Base-by-base conservation (phyloP, 768 basidiomycete species). In the Russula earlei region DNA sequence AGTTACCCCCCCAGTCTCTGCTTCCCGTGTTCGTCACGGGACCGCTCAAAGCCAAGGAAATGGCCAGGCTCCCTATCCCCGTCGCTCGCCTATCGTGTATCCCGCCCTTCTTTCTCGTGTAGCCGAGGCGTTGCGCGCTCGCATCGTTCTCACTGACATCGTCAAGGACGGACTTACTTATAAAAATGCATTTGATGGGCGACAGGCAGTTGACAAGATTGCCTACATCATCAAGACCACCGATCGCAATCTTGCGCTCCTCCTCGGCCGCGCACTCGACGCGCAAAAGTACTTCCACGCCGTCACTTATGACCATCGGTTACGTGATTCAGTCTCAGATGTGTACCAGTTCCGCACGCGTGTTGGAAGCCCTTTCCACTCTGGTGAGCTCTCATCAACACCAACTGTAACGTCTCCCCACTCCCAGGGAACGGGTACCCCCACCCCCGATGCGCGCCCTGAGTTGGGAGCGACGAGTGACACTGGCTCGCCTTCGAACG, bases 261-360 rank as follows among this genome's bases (percentile, higher is more conserved):
- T 99, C 2, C 79, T 98, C n/a, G 96, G 96, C 5, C 81, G 96
- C 40, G 93, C 96, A 3, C 75, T 99, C 51, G 96, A 98, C 66
- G 87, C 94, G 9, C 96, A 98, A 69, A 98, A 98, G 72, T 98
- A 92, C 72, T 98, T 99, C 68, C 96, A 99, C 66, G 96, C 98
- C 66, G 96, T 99, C 62, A 97, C 96, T 9, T 99, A 98, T 67
- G 95, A 97, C 66, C 96, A 99, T 68, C 85, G 95, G 14, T 68
- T 99, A 55, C 76, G 96, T 49, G 96, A 98, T 70, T 91, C 83
- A 64, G 74, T 83, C 0, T 77, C 78, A 59, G 96, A 99, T 70
- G 71, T 99, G 29, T 99, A 97, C 70, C 93, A 95, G 67, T 98
- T 99, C 70, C 77, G 83, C 61, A 85, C 89, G 45, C 82, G 84